Evolutionary conservation across 441 rosid genomes (phyloP).

Genomic region (Erysimum cheiri): DNA sequence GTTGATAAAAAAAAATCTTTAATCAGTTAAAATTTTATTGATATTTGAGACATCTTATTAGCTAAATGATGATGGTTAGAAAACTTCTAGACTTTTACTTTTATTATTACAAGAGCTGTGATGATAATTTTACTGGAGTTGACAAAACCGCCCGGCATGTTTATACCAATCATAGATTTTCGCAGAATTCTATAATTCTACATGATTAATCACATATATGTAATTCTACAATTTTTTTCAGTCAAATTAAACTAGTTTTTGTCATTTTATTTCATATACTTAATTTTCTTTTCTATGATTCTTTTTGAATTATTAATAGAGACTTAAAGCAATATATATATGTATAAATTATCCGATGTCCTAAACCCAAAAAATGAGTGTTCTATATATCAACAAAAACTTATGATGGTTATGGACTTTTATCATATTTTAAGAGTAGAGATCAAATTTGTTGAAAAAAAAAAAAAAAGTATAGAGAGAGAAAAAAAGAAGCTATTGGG

Average conservation of each 20-base stretch:
- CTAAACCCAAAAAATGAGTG: neutral
- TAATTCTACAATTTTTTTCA: neutral
- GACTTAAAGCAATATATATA: neutral
- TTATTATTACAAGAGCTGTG: conserved; percentile 18
- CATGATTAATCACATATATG: conserved; percentile 2
- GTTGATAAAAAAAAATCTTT: neutral
- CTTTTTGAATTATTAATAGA: neutral
- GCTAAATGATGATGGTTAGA: conserved; percentile 8
- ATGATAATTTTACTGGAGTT: conserved; percentile 36
- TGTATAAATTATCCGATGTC: neutral
- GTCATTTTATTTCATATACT: neutral
- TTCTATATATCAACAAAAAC: too few relatives aligned
- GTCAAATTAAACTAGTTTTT: neutral
- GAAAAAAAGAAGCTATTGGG: neutral
- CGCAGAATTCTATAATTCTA: conserved; percentile 23
- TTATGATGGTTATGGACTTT: neutral
- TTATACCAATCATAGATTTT: conserved; percentile 35
- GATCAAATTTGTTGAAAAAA: too few relatives aligned
- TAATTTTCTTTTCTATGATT: neutral
- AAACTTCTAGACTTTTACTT: neutral
- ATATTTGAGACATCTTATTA: conserved; percentile 13
- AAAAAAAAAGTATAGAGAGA: too few relatives aligned
- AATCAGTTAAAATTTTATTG: neutral
- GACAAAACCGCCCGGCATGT: conserved; percentile 44
- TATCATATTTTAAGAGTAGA: neutral